Evolutionary conservation across 805 yeast species (phyloP).

Genomic region (Saturnispora kantuleensis): DNA sequence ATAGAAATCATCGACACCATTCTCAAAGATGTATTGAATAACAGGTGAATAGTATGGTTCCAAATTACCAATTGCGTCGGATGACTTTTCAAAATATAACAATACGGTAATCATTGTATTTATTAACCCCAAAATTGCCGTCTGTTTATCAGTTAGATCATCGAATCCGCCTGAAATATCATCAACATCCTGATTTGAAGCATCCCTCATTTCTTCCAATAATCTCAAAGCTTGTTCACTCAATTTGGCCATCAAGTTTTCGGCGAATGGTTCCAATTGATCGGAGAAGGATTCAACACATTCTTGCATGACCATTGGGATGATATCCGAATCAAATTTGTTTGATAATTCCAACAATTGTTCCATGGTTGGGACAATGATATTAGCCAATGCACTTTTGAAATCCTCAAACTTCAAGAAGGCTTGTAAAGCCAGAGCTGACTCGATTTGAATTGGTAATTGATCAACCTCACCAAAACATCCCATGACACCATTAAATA

Average conservation of each 20-base stretch:
- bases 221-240: conserved; percentile 68
- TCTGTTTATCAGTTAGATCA: conserved; percentile 55
- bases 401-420: conserved; percentile 57
- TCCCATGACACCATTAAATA: conserved; percentile 38
- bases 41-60: conserved; percentile 73
- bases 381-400: conserved; percentile 53
- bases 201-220: conserved; percentile 62
- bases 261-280: conserved; percentile 87
- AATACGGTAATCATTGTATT: conserved; percentile 85
- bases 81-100: conserved; percentile 75
- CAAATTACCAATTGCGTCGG: conserved; percentile 53
- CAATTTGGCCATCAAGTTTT: conserved; percentile 46
- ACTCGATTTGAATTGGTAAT: conserved; percentile 72
- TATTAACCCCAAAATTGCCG: conserved; percentile 79
- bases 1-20: conserved; percentile 67
- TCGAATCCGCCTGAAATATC: conserved; percentile 32
- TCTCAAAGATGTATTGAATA: conserved; percentile 52
- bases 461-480: conserved; percentile 39
- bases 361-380: conserved; percentile 77
- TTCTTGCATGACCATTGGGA: conserved; percentile 89
- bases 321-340: conserved; percentile 76
- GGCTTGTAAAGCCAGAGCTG: conserved; percentile 78
- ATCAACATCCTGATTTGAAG: conserved; percentile 41
- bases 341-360: conserved; percentile 64
- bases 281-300: conserved; percentile 83